A percentile compares a stretch with the other conserved stretches of the same genome.
These are phyloP conservation scores for Globisporangium spiculum DNA, from an alignment of 352 stramenopile species.

Conservation along the genomic window DNA sequence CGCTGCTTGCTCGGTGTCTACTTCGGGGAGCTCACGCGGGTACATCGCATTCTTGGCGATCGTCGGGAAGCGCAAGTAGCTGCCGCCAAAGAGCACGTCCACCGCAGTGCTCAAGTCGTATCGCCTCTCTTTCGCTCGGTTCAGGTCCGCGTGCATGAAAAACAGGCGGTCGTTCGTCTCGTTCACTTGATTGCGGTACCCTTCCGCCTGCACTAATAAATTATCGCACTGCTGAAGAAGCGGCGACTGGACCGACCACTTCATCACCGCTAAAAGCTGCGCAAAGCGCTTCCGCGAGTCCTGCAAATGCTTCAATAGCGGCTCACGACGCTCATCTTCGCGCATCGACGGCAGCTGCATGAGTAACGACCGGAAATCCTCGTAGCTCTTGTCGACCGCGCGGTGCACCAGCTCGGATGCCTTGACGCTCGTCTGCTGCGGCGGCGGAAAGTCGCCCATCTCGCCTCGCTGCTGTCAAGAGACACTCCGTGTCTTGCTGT, in stretches of 20 bases:
- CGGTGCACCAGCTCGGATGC: constrained; percentile 76
- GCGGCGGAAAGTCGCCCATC: constrained; percentile 76
- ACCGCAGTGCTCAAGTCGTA: constrained; percentile 83
- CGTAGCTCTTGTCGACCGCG: constrained; percentile 81
- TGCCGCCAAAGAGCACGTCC: constrained; percentile 76
- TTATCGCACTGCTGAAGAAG: constrained; percentile 71
- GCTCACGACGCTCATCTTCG: constrained; percentile 74
- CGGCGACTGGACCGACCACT: constrained; percentile 85
- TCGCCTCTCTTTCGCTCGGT: constrained; percentile 73
- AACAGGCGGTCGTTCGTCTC: constrained; percentile 84
- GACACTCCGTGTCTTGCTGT: neutral
- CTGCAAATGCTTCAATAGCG: constrained; percentile 59
- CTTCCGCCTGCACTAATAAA: constrained; percentile 53
- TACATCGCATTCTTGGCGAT: constrained; percentile 76
- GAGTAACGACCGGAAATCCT: constrained; percentile 73
- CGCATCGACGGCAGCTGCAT: constrained; percentile 64
- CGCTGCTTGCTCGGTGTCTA: constrained; percentile 55
- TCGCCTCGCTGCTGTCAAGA: neutral
- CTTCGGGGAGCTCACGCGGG: constrained; percentile 56
- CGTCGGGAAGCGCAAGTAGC: constrained; percentile 69
- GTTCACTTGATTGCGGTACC: constrained; percentile 73
- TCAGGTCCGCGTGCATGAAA: constrained; percentile 81
- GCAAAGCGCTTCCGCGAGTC: constrained; percentile 67
- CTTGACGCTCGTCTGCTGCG: constrained; percentile 54
- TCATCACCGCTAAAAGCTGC: constrained; percentile 73